Evolutionary conservation across 371 early-diverging fungal genomes (phyloP), one percentile per base, ranked within the genome.

Genomic region (Apophysomyces variabilis): DNA sequence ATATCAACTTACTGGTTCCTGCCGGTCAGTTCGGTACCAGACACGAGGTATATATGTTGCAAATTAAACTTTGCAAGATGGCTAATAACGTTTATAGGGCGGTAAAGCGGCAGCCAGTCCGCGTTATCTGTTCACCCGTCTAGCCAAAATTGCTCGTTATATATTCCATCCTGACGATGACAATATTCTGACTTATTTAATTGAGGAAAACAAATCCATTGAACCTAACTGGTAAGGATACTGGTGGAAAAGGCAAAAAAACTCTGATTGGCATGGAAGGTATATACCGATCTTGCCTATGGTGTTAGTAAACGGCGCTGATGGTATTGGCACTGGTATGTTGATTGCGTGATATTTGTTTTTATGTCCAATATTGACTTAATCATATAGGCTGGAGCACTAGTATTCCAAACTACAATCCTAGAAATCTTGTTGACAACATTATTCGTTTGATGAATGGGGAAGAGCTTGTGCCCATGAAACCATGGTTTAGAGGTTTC

Each of bases 71-170:
- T 26, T 7, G 11, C 16, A 9, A 18, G 7, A 50, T 50, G 8
- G 46, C 59, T 65, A 36, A 64, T 35, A 13, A 3, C 21, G 12
- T 41, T 39, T 32, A 5, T 66, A 89, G 67, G 99, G 99, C 57
- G 99, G 99, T 38, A 99, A 99, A 75, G 99, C 99, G 78, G 93
- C 98, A 38, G 99, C 99, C 39, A 90, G 91, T 75, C 87, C 98
- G 67, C 96, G 99, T 92, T 99, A 99, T 80, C 96, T 99, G 62
- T 95, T 90, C 78, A 99, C 99, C 0, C 79, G 79, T 18, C 77
- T 99, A 12, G 66, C 87, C 16, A 83, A 86, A 14, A 80, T 99
- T n/a, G 83, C 99, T 2, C 90, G 98, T 58, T 67, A 82, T 0
- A 70, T 99, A 11, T 99, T 92, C 81, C 91, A 92, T 71, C 87